Evolutionary conservation across 2,329 filamentous ascomycete species (phyloP), one percentile per base, ranked within the genome.

Genomic region (Fusarium sp.): DNA sequence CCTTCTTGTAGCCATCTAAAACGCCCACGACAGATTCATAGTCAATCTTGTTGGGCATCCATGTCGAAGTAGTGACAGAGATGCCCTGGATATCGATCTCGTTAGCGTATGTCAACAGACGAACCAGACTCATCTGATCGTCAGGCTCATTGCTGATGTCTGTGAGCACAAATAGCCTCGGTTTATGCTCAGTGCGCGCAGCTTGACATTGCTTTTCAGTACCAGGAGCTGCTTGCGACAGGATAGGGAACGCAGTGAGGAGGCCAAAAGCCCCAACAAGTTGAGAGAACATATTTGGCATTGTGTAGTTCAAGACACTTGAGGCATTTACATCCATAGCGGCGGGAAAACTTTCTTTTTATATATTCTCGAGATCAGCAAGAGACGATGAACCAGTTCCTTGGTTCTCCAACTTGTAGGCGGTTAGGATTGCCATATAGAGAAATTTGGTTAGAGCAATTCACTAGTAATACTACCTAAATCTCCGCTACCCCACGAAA

Each of bases 131-230:
- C 64, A 82, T 77, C 5, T 78, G 75, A 65, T 83, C 81, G 53
- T 83, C 81, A 0, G 81, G 81, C 62, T 83, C 81, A 63, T 83
- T 83, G 39, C 78, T 78, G 22, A 83, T 82, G 32, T 83, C 81
- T 5, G 79, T 78, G 15, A 81, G 52, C 41, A 83, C 76, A 41
- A 82, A 82, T 0, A 81, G 72, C 2, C 76, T 73, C 0, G 73
- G 75, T 54, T 76, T 77, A 7, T 64, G 52, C 37, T 58, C 40
- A 2, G 45, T 52, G 2, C 59, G 40, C 2, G 59, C 7, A n/a
- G 40, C 15, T 4, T 6, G 19, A 4, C 61, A 64, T 44, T 59
- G 52, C 4, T 44, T 39, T 15, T 47, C 40, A 4, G 27, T 6
- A 2, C 11, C 23, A 3, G 59, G 61, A 4, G 45, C 35, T 22